Evolutionary conservation across 2,329 filamentous ascomycete genomes (phyloP).

Genomic region (Colletotrichum lindemuthianum): DNA sequence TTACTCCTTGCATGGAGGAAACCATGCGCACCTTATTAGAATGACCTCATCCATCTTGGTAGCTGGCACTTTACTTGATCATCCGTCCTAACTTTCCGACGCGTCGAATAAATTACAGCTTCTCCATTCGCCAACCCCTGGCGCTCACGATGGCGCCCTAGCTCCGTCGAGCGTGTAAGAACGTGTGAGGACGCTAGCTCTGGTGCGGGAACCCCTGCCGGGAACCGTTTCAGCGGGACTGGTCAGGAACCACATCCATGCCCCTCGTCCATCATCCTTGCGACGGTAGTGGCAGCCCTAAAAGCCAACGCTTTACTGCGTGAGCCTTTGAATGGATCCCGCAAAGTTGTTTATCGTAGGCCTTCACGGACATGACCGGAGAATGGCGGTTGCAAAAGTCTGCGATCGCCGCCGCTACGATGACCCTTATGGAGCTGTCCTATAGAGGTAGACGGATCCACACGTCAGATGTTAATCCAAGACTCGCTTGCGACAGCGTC

Average conservation of each 20-base stretch:
- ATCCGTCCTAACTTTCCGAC: constrained; percentile 33
- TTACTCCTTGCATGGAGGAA: constrained; percentile 18
- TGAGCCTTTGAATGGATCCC: too few relatives aligned
- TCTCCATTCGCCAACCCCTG: constrained; percentile 24
- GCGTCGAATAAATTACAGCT: constrained; percentile 34
- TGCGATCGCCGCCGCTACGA: too few relatives aligned
- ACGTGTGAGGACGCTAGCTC: constrained; percentile 16
- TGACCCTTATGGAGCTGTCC: too few relatives aligned
- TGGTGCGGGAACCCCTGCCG: constrained; percentile 22
- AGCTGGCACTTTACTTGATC: neutral
- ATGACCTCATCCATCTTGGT: constrained; percentile 25
- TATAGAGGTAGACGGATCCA: too few relatives aligned
- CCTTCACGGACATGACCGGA: too few relatives aligned
- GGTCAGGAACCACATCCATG: constrained; percentile 29
- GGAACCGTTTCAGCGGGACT: constrained; percentile 33
- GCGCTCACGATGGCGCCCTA: constrained; percentile 11
- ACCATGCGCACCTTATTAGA: constrained; percentile 13
- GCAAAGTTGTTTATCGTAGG: too few relatives aligned
- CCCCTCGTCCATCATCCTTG: constrained; percentile 9
- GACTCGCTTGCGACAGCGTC: too few relatives aligned
- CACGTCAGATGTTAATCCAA: too few relatives aligned
- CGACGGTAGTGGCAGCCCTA: constrained; percentile 18
- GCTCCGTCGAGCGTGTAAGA: neutral
- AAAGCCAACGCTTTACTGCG: neutral
- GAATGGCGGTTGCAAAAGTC: too few relatives aligned